These are phyloP conservation scores for Lachnellula subtilissima DNA, from an alignment of 2,329 filamentous ascomycete genomes.

Conservation along the genomic window DNA sequence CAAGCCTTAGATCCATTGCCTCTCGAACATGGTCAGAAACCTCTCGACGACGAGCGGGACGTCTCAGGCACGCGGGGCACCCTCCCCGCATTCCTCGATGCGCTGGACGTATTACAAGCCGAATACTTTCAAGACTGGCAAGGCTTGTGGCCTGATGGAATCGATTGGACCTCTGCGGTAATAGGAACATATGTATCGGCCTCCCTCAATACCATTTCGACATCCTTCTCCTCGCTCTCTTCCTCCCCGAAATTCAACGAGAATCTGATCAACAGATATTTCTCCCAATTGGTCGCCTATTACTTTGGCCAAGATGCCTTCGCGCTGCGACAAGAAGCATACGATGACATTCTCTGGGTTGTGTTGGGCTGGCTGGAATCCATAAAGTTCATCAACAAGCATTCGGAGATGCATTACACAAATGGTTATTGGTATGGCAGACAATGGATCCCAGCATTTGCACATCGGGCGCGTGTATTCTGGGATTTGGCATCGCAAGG, in stretches of 20 bases:
- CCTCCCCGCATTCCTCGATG: constrained; percentile 40
- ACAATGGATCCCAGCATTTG: constrained; percentile 70
- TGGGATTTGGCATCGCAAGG: constrained; percentile 75
- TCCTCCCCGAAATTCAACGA: constrained; percentile 42
- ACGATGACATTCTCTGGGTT: constrained; percentile 94
- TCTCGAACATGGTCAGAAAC: constrained; percentile 4
- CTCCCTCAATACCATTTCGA: constrained; percentile 65
- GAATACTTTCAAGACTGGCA: constrained; percentile 72
- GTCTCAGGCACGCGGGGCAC: constrained; percentile 2
- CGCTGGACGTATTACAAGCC: constrained; percentile 71
- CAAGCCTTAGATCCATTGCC: constrained; percentile 1
- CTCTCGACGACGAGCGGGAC: constrained; percentile 9
- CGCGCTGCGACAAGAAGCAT: constrained; percentile 70
- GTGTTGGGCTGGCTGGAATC: constrained; percentile 86
- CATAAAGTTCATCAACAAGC: constrained; percentile 69
- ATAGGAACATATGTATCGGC: constrained; percentile 74
- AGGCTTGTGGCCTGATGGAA: constrained; percentile 78
- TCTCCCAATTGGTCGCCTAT: constrained; percentile 68
- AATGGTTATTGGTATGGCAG: constrained; percentile 64
- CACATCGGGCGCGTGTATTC: constrained; percentile 78
- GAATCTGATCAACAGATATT: constrained; percentile 79
- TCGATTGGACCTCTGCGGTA: constrained; percentile 92
- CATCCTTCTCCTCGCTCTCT: constrained; percentile 45
- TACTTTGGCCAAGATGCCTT: constrained; percentile 86
- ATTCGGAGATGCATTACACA: constrained; percentile 58